These are phyloP conservation scores for Trypethelium eluteriae DNA, from an alignment of 495 filamentous ascomycete species.

Conservation along the genomic window DNA sequence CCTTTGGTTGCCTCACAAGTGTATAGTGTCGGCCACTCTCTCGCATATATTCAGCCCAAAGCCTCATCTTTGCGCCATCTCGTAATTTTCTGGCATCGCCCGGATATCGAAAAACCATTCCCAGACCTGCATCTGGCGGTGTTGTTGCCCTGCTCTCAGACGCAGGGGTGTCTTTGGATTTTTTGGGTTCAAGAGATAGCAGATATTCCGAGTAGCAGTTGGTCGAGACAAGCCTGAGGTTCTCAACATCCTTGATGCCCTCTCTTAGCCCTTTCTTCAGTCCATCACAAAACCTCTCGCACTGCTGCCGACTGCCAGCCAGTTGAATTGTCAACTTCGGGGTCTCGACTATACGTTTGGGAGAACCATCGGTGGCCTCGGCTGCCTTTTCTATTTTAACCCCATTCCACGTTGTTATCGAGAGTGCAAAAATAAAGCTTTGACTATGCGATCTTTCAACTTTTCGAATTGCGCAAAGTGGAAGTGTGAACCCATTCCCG, in stretches of 20 bases:
- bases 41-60: constrained; percentile 90
- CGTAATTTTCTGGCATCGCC: constrained; percentile 92
- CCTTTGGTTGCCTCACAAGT: constrained; percentile 87
- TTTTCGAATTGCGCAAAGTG: constrained; percentile 78
- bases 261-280: constrained; percentile 81
- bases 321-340: constrained; percentile 86
- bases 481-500: constrained; percentile 94
- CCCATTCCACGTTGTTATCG: constrained; percentile 95
- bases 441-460: constrained; percentile 89
- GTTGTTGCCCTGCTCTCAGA: constrained; percentile 27
- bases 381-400: constrained; percentile 46
- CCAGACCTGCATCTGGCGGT: constrained; percentile 87
- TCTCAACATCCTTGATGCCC: constrained; percentile 77
- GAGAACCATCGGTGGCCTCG: constrained; percentile 42
- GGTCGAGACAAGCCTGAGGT: constrained; percentile 63
- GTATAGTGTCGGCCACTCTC: constrained; percentile 94
- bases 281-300: constrained; percentile 92
- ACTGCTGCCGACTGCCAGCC: constrained; percentile 75
- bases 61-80: constrained; percentile 91
- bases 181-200: constrained; percentile 41
- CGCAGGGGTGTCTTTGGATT: constrained; percentile 24
- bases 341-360: constrained; percentile 45
- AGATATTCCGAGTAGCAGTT: constrained; percentile 94
- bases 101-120: constrained; percentile 88
- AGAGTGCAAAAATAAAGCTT: constrained; percentile 82